These are phyloP conservation scores for Tinospora cordifolia DNA, from an alignment of 164 flowering plant genomes.

Conservation along the genomic window DNA sequence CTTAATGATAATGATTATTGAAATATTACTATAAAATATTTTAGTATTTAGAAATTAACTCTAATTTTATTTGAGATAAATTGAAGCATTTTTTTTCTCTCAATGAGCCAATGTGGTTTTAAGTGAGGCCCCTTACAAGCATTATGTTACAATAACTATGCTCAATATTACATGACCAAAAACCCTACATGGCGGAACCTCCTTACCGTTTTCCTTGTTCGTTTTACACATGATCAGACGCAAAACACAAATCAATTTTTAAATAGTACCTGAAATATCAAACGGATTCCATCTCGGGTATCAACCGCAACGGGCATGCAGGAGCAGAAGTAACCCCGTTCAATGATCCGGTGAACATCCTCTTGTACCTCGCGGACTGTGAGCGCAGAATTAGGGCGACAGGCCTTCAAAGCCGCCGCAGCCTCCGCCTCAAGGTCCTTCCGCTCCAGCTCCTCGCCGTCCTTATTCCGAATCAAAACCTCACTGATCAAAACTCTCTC, in stretches of 20 bases:
- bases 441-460: conserved; percentile 92
- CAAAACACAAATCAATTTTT: not conserved
- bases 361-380: conserved; percentile 90
- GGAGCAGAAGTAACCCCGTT: conserved; percentile 80
- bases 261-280: conserved; percentile 75
- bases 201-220: not conserved
- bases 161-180: not conserved
- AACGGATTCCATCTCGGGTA: conserved; percentile 87
- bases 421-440: conserved; percentile 85
- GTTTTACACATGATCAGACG: not conserved
- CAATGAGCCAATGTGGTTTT: too few species aligned
- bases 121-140: too few species aligned
- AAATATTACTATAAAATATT: too few species aligned
- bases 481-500: conserved; percentile 97
- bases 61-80: too few species aligned
- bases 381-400: conserved; percentile 74
- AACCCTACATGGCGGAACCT: not conserved
- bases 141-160: too few species aligned
- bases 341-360: conserved; percentile 84
- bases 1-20: too few species aligned
- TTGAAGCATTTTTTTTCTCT: too few species aligned
- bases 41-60: too few species aligned
- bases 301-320: conserved; percentile 94
- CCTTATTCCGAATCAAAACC: conserved; percentile 79
- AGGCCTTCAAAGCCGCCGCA: conserved; percentile 60